Percentiles rank a stretch among this genome's conserved stretches.
Evolutionary conservation across 176 grass and related monocot genomes (phyloP).

Genomic region (Melocanna baccifera): DNA sequence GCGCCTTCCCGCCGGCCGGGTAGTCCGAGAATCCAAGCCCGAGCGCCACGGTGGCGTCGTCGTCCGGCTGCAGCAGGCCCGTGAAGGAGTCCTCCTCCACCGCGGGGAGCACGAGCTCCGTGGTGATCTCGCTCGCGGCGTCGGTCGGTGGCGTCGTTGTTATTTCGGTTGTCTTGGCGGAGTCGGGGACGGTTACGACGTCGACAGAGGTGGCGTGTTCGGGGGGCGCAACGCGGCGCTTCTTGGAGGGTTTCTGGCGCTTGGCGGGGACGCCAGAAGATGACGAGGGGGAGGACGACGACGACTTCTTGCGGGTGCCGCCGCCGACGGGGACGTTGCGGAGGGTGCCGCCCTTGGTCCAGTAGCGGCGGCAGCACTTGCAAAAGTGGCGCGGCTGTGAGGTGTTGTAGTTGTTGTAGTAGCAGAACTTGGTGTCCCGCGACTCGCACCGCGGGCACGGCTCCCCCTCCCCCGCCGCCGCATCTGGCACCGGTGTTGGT

Average conservation of each 20-base stretch:
- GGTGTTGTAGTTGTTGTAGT: constrained; percentile 89
- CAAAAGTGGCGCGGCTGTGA: constrained; percentile 86
- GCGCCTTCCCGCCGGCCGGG: not conserved
- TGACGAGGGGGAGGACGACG: not conserved
- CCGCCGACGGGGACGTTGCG: constrained; percentile 84
- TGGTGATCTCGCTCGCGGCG: constrained; percentile 29
- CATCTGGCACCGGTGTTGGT: not conserved
- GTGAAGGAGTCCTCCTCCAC: constrained; percentile 26
- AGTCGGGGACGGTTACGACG: too few species aligned
- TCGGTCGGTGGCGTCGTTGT: not conserved
- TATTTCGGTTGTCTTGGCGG: not conserved
- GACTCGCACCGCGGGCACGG: constrained; percentile 48
- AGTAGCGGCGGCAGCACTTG: constrained; percentile 87
- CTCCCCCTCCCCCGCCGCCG: not conserved
- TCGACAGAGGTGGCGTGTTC: not conserved
- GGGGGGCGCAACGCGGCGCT: constrained; percentile 5
- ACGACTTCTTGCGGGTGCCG: constrained; percentile 53
- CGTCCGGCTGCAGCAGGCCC: constrained; percentile 29
- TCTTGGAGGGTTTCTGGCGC: constrained; percentile 30
- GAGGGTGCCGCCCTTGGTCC: constrained; percentile 75
- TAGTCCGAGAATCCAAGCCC: constrained; percentile 26
- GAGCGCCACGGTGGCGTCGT: constrained; percentile 11
- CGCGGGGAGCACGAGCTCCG: constrained; percentile 13
- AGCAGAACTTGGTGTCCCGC: constrained; percentile 86
- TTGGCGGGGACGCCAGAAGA: not conserved